Conservation (phyloP, 2,329 filamentous ascomycete species). For the Pyricularia sp. region DNA sequence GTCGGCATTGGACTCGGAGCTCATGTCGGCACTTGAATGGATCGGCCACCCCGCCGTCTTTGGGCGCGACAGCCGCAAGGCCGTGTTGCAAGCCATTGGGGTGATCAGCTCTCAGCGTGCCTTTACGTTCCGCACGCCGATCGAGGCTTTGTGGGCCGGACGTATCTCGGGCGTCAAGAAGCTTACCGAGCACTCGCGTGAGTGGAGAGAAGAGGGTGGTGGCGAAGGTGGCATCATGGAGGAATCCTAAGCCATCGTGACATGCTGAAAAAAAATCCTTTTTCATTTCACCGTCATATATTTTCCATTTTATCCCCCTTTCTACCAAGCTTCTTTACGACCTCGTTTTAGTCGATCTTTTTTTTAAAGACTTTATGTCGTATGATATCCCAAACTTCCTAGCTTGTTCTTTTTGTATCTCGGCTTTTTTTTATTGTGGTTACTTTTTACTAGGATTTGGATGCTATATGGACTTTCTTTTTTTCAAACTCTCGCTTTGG, state of each 20-base stretch:
- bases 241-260: constrained; percentile 33
- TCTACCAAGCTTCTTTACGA: neutral
- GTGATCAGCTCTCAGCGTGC: constrained; percentile 92
- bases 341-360: neutral
- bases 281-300: neutral
- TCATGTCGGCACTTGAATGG: constrained; percentile 90
- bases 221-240: constrained; percentile 59
- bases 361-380: neutral
- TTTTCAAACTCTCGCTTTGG: constrained; percentile 3
- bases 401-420: neutral
- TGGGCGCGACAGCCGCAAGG: constrained; percentile 85
- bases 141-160: constrained; percentile 82
- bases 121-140: constrained; percentile 84
- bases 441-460: neutral
- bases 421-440: neutral
- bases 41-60: constrained; percentile 96
- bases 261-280: neutral
- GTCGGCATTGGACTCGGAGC: constrained; percentile 77
- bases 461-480: constrained; percentile 3
- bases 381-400: neutral
- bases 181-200: constrained; percentile 73
- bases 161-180: constrained; percentile 73
- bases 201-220: constrained; percentile 83
- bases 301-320: neutral
- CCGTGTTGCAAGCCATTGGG: constrained; percentile 90